phyloP scores from a whole-genome alignment of 1,284 basidiomycete genomes.

The Wallemia hederae region DNA sequence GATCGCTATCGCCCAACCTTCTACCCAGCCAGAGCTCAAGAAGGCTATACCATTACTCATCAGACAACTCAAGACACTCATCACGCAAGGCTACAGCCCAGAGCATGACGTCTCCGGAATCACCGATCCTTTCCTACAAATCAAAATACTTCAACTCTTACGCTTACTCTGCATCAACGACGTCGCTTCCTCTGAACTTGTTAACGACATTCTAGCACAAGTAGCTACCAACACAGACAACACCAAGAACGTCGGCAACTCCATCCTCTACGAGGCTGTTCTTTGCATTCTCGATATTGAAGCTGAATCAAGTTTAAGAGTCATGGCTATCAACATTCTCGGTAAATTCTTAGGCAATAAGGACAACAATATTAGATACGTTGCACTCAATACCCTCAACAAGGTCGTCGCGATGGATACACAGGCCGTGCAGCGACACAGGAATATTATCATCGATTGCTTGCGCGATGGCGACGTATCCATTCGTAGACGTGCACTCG shows the following conservation, averaged over 20 bases:
- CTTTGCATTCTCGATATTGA: conserved; percentile 94
- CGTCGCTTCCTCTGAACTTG: conserved; percentile 60
- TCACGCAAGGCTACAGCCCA: conserved; percentile 89
- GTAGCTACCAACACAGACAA: conserved; percentile 97
- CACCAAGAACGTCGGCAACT: conserved; percentile 92
- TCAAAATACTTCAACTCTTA: conserved; percentile 82
- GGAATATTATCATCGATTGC: conserved; percentile 93
- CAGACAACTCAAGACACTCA: conserved; percentile 76
- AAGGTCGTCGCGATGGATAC: conserved; percentile 97
- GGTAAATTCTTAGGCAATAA: conserved; percentile 94
- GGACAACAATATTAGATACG: conserved; percentile 98
- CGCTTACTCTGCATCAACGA: conserved; percentile 65
- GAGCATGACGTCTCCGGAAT: conserved; percentile 99
- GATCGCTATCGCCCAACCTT: conserved; percentile 19
- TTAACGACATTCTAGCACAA: conserved; percentile 95
- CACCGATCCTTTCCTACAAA: conserved; percentile 93
- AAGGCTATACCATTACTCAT: conserved; percentile 80
- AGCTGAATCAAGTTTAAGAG: conserved; percentile 74
- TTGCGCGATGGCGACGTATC: conserved; percentile 95
- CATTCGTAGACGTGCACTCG: conserved; percentile 79
- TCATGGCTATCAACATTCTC: conserved; percentile 99
- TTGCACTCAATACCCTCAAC: conserved; percentile 91
- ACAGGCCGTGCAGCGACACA: conserved; percentile 89
- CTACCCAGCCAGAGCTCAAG: neutral
- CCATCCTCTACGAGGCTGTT: conserved; percentile 93